Percentiles rank a stretch among this genome's conserved stretches.
Conservation (phyloP, 129 eudicot genomes). For the Centella asiatica region DNA sequence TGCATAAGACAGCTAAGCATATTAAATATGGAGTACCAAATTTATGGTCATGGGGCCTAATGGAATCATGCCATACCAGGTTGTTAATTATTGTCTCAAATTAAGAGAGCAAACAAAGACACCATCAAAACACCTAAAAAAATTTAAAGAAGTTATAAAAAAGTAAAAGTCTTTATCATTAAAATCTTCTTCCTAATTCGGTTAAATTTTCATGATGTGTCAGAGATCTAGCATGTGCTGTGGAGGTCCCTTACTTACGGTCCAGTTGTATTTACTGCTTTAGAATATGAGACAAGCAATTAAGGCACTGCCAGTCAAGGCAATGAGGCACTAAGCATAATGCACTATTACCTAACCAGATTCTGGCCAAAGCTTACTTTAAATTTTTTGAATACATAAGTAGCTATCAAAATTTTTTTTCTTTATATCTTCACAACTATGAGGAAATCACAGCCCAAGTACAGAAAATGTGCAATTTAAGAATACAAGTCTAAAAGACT, state of each 20-base stretch:
- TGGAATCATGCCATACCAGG: background rate
- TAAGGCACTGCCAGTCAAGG: background rate
- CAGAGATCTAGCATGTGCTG: constrained; percentile 25
- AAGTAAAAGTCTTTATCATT: background rate
- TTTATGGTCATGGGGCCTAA: background rate
- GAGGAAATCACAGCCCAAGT: no score
- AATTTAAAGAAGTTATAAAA: no score
- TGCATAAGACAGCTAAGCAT: background rate
- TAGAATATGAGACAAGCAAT: background rate
- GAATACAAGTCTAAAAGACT: no score
- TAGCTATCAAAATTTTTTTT: no score
- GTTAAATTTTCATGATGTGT: constrained; percentile 4
- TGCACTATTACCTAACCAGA: background rate
- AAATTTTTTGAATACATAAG: background rate
- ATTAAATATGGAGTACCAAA: background rate
- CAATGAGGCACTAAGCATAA: constrained; percentile 2
- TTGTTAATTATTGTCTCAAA: background rate
- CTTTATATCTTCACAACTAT: no score
- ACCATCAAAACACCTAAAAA: background rate
- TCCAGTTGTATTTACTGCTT: constrained; percentile 3
- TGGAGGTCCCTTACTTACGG: constrained; percentile 2
- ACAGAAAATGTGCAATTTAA: no score
- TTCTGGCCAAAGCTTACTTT: background rate
- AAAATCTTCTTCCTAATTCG: background rate
- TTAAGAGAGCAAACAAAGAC: background rate